Evolutionary conservation across 371 early-diverging fungal genomes (phyloP).

Genomic region (Mortierella sp.): DNA sequence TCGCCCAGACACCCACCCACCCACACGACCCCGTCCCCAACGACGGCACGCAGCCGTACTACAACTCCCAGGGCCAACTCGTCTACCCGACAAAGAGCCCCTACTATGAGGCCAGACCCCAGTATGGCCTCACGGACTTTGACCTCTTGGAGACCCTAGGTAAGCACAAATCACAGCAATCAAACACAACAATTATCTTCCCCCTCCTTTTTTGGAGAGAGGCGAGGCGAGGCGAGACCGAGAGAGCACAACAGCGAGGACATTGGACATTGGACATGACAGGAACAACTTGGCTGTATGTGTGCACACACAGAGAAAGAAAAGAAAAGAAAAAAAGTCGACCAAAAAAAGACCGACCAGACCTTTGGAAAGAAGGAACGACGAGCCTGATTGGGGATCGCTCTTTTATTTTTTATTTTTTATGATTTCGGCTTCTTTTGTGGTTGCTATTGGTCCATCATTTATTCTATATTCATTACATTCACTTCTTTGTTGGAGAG

Average conservation of each 20-base stretch:
- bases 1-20: conserved; percentile 48
- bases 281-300: neutral
- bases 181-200: neutral
- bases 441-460: conserved; percentile 9
- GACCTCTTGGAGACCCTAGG: conserved; percentile 78
- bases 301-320: neutral
- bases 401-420: conserved; percentile 12
- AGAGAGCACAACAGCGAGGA: neutral
- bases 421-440: conserved; percentile 12
- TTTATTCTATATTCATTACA: conserved; percentile 7
- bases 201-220: neutral
- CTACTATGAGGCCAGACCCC: conserved; percentile 39
- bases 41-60: conserved; percentile 42
- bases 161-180: conserved; percentile 43
- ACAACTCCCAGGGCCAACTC: conserved; percentile 39
- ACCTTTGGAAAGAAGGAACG: neutral
- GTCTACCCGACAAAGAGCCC: conserved; percentile 35
- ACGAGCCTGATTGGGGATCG: conserved; percentile 7
- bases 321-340: neutral
- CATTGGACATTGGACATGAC: neutral
- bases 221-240: neutral
- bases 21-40: conserved; percentile 52
- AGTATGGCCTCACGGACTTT: conserved; percentile 63
- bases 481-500: neutral
- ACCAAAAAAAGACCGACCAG: neutral